These are phyloP conservation scores for Starmerella etchellsii DNA, from an alignment of 805 yeast genomes.

Conservation along the genomic window DNA sequence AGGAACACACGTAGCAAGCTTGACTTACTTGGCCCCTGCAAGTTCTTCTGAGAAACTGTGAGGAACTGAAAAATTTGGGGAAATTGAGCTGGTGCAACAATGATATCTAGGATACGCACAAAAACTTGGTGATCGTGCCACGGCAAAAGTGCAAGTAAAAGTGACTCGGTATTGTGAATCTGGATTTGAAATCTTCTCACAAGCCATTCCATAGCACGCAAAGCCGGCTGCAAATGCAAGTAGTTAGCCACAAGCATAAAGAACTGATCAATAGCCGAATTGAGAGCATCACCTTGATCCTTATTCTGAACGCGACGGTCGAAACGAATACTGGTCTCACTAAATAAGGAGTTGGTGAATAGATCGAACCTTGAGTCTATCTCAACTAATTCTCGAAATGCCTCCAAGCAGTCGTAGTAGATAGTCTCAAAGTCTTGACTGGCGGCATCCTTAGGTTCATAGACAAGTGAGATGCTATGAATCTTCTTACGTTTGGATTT, in stretches of 20 bases:
- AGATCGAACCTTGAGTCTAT: slow-evolving; percentile 63
- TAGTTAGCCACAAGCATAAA: slow-evolving; percentile 62
- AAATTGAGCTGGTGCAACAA: slow-evolving; percentile 36
- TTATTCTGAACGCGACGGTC: slow-evolving; percentile 74
- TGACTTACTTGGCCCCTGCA: slow-evolving; percentile 50
- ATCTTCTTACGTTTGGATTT: slow-evolving; percentile 74
- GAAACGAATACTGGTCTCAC: slow-evolving; percentile 63
- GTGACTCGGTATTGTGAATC: slow-evolving; percentile 58
- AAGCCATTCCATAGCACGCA: slow-evolving; percentile 87
- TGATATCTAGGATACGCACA: slow-evolving; percentile 57
- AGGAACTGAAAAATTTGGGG: slow-evolving; percentile 76
- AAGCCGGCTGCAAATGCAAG: slow-evolving; percentile 59
- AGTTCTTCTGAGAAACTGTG: slow-evolving; percentile 48
- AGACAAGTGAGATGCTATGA: slow-evolving; percentile 79
- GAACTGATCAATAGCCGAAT: slow-evolving; percentile 62
- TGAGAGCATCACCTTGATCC: slow-evolving; percentile 63
- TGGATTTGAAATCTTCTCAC: slow-evolving; percentile 81
- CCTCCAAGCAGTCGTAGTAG: slow-evolving; percentile 57
- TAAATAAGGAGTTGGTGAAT: slow-evolving; percentile 63
- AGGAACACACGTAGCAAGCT: slow-evolving; percentile 59
- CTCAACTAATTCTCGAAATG: slow-evolving; percentile 55
- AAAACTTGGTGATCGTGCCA: slow-evolving; percentile 65
- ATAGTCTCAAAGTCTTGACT: slow-evolving; percentile 84
- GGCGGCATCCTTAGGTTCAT: slow-evolving; percentile 79
- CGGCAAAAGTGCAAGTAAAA: slow-evolving; percentile 66